These are phyloP conservation scores for Mercurialis annua DNA, from an alignment of 345 rosid species.

Conservation along the genomic window DNA sequence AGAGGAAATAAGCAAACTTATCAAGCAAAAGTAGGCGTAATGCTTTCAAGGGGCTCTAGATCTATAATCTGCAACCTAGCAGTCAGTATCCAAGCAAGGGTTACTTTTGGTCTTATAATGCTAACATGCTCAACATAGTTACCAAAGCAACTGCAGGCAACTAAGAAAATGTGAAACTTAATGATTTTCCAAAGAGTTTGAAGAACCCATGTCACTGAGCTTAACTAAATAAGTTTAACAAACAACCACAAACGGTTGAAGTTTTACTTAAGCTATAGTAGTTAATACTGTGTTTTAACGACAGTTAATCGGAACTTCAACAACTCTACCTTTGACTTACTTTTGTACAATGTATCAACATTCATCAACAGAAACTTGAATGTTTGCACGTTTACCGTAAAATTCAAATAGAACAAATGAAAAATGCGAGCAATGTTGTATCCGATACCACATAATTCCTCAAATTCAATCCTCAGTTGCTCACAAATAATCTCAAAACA, in stretches of 20 bases:
- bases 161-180: background rate
- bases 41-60: constrained; percentile 5
- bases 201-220: background rate
- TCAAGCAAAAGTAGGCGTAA: background rate
- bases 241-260: background rate
- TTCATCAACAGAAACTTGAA: no score
- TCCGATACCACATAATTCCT: background rate
- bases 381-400: background rate
- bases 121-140: no score
- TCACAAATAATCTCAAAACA: background rate
- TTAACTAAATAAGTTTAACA: background rate
- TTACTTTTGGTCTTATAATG: no score
- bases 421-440: background rate
- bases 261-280: background rate
- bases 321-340: background rate
- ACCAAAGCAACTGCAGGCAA: no score
- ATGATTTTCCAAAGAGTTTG: background rate
- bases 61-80: no score
- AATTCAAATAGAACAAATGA: background rate
- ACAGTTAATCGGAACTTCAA: background rate
- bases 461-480: background rate
- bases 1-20: constrained; percentile 1
- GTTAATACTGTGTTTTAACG: background rate
- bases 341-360: background rate
- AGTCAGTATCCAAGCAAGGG: no score